Percentiles rank a stretch among this genome's conserved stretches.
Conservation (phyloP, 768 basidiomycete genomes). For the Coprinopsis sp. region DNA sequence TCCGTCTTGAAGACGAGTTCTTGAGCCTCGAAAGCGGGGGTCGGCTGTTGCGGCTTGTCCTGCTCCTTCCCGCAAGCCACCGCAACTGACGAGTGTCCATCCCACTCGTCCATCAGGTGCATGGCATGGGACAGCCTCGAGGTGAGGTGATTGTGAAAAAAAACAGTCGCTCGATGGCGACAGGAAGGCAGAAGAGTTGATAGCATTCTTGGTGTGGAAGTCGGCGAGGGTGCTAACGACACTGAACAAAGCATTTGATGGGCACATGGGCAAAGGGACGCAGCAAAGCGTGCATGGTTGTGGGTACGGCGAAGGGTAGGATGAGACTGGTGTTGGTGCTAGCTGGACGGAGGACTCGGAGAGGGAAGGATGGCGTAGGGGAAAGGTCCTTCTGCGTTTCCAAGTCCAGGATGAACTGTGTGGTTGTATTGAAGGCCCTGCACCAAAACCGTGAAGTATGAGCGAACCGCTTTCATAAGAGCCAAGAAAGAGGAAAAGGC, state of each 20-base stretch:
- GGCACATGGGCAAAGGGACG: constrained; percentile 70
- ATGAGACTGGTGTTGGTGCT: too few species aligned
- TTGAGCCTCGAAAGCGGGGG: constrained; percentile 59
- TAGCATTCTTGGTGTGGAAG: constrained; percentile 86
- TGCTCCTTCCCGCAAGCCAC: constrained; percentile 32
- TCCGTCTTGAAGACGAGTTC: constrained; percentile 64
- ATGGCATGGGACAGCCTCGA: constrained; percentile 55
- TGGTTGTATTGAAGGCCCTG: too few species aligned
- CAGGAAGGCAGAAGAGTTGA: constrained; percentile 84
- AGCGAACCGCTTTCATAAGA: too few species aligned
- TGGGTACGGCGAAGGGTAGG: too few species aligned
- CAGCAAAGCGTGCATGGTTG: constrained; percentile 59
- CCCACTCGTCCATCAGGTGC: constrained; percentile 57
- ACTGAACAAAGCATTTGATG: constrained; percentile 89
- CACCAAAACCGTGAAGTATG: too few species aligned
- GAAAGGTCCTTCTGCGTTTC: too few species aligned
- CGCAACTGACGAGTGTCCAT: constrained; percentile 49
- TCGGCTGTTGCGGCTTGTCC: constrained; percentile 24
- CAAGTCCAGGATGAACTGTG: too few species aligned
- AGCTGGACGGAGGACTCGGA: too few species aligned
- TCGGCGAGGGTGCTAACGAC: constrained; percentile 90
- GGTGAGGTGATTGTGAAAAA: constrained; percentile 30
- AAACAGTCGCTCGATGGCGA: constrained; percentile 35
- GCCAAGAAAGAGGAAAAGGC: too few species aligned
- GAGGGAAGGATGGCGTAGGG: too few species aligned